These are phyloP conservation scores for Jackrogersella minutella DNA, from an alignment of 495 filamentous ascomycete genomes.

Conservation along the genomic window DNA sequence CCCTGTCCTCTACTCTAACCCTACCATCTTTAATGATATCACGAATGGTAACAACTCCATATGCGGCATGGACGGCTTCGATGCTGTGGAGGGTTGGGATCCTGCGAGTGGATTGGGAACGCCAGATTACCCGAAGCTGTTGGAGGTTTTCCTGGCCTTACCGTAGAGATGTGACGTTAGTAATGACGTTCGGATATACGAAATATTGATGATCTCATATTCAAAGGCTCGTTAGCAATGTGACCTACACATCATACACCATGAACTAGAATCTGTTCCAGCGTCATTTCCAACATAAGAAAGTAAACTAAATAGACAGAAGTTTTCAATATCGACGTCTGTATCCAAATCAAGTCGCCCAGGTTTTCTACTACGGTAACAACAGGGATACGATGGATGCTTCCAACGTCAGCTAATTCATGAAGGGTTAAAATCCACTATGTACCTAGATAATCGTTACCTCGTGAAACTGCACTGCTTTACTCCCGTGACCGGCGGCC, in stretches of 20 bases:
- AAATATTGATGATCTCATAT: not conserved
- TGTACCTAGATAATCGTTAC: no score
- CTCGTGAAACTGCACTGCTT: no score
- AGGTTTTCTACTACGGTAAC: no score
- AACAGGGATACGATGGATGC: no score
- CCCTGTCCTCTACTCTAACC: slow-evolving; percentile 61
- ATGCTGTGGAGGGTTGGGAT: slow-evolving; percentile 60
- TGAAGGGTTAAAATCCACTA: not conserved
- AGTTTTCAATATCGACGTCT: no score
- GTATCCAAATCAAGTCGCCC: no score
- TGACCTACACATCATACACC: no score
- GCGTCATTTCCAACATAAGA: no score
- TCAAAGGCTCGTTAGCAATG: not conserved
- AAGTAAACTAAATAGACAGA: no score
- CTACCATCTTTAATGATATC: slow-evolving; percentile 51
- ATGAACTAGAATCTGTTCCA: no score
- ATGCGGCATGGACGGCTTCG: slow-evolving; percentile 64
- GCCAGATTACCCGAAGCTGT: slow-evolving; percentile 42
- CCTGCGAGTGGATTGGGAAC: slow-evolving; percentile 65
- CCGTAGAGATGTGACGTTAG: not conserved
- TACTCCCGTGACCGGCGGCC: no score
- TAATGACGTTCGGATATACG: not conserved
- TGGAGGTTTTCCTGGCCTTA: not conserved
- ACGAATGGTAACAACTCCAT: slow-evolving; percentile 62
- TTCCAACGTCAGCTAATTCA: not conserved